A percentile compares a stretch with the other conserved stretches of the same genome.
These are phyloP conservation scores for Sporothrix brunneoviolacea DNA, from an alignment of 2,329 filamentous ascomycete genomes.

Conservation along the genomic window DNA sequence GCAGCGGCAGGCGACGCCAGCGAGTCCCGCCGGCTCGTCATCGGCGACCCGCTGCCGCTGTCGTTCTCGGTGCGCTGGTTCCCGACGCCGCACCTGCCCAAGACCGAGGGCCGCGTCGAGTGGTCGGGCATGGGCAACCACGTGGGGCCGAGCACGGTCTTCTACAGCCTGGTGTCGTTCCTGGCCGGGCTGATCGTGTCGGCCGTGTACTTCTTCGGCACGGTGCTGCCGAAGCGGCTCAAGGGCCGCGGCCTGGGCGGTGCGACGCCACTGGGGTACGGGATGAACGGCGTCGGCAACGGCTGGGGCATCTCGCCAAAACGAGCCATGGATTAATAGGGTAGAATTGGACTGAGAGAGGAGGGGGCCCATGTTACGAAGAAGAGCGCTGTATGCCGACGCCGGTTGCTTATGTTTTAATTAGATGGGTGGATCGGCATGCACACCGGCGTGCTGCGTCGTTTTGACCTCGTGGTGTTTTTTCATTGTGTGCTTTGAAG, in stretches of 20 bases:
- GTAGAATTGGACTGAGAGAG: neutral
- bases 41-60: constrained; percentile 77
- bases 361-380: too few species aligned
- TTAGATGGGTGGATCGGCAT: too few species aligned
- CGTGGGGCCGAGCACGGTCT: constrained; percentile 56
- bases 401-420: neutral
- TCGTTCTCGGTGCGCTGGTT: constrained; percentile 83
- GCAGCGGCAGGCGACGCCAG: too few species aligned
- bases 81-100: constrained; percentile 63
- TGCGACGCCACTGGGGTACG: constrained; percentile 52
- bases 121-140: constrained; percentile 60
- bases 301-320: constrained; percentile 49
- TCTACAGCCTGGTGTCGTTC: constrained; percentile 55
- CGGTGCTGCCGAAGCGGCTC: constrained; percentile 49
- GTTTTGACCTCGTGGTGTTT: too few species aligned
- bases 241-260: constrained; percentile 46
- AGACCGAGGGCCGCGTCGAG: constrained; percentile 57
- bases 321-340: constrained; percentile 37
- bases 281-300: constrained; percentile 42
- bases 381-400: too few species aligned
- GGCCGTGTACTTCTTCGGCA: constrained; percentile 54
- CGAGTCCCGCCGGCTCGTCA: constrained; percentile 60
- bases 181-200: constrained; percentile 47
- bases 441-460: too few species aligned
- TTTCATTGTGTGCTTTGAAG: too few species aligned